Evolutionary conservation across 23 red algal genomes (phyloP).

Genomic region (Pyropia yezoensis): DNA sequence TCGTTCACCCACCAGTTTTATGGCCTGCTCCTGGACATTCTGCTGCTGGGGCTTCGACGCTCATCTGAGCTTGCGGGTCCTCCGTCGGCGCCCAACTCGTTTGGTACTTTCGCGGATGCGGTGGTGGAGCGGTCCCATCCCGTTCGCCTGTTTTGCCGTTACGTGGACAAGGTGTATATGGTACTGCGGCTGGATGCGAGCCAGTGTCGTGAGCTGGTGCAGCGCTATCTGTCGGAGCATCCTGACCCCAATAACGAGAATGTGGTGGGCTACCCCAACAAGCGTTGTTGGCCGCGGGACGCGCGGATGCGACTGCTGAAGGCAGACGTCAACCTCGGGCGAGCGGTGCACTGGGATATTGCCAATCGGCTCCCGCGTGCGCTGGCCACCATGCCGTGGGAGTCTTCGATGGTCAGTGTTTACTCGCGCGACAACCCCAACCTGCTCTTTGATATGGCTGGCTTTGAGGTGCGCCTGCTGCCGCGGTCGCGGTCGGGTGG

Average conservation of each 20-base stretch:
- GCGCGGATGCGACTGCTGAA: conserved; percentile 90
- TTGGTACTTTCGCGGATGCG: conserved; percentile 41
- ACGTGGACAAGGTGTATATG: conserved; percentile 88
- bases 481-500: conserved; percentile 35
- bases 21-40: conserved; percentile 64
- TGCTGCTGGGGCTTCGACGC: conserved; percentile 54
- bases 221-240: conserved; percentile 65
- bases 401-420: conserved; percentile 78
- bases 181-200: conserved; percentile 72
- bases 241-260: conserved; percentile 97
- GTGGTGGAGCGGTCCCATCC: conserved; percentile 51
- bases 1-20: conserved; percentile 89
- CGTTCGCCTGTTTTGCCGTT: conserved; percentile 74
- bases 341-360: conserved; percentile 92
- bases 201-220: conserved; percentile 55
- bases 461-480: conserved; percentile 90
- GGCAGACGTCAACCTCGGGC: conserved; percentile 83
- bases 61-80: conserved; percentile 67
- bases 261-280: conserved; percentile 81
- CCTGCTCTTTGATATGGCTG: conserved; percentile 89
- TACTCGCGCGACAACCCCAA: conserved; percentile 86
- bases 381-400: conserved; percentile 54
- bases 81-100: conserved; percentile 62
- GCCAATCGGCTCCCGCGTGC: conserved; percentile 71
- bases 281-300: conserved; percentile 93